Evolutionary conservation across 768 basidiomycete genomes (phyloP).

Genomic region (Lyophyllum semitale): DNA sequence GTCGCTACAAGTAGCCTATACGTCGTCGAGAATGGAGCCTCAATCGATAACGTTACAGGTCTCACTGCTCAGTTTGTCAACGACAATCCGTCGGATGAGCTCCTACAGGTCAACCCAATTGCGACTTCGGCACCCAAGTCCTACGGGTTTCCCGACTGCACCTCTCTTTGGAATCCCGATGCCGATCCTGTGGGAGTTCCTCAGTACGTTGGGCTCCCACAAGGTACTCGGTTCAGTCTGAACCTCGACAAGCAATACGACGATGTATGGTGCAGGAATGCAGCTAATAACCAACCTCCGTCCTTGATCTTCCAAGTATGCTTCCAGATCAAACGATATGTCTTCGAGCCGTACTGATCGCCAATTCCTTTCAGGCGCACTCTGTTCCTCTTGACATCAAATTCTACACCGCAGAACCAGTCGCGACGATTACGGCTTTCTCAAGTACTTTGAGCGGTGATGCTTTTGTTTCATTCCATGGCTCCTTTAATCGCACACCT

Average conservation of each 20-base stretch:
- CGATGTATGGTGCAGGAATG: conserved; percentile 36
- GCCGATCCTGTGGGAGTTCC: conserved; percentile 44
- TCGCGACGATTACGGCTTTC: conserved; percentile 19
- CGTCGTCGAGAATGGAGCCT: conserved; percentile 46
- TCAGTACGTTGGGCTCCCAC: conserved; percentile 29
- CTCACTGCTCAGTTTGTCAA: conserved; percentile 42
- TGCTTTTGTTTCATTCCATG: conserved; percentile 48
- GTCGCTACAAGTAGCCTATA: conserved; percentile 22
- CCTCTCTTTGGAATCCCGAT: conserved; percentile 41
- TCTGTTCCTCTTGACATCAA: conserved; percentile 50
- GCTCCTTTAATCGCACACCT: conserved; percentile 40
- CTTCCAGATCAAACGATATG: neutral
- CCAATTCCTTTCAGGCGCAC: conserved; percentile 35
- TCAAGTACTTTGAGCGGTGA: conserved; percentile 30
- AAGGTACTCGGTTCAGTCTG: conserved; percentile 42
- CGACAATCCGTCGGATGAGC: conserved; percentile 46
- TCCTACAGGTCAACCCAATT: conserved; percentile 27
- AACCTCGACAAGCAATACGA: conserved; percentile 29
- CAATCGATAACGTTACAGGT: conserved; percentile 40
- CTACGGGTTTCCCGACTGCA: conserved; percentile 48
- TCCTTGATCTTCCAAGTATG: conserved; percentile 39
- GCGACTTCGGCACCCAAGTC: conserved; percentile 13
- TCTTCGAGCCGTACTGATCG: neutral
- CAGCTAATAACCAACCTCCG: conserved; percentile 38
- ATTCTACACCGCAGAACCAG: conserved; percentile 28